Conservation (phyloP, 371 early-diverging fungal species). For the Haplosporangium sp. region DNA sequence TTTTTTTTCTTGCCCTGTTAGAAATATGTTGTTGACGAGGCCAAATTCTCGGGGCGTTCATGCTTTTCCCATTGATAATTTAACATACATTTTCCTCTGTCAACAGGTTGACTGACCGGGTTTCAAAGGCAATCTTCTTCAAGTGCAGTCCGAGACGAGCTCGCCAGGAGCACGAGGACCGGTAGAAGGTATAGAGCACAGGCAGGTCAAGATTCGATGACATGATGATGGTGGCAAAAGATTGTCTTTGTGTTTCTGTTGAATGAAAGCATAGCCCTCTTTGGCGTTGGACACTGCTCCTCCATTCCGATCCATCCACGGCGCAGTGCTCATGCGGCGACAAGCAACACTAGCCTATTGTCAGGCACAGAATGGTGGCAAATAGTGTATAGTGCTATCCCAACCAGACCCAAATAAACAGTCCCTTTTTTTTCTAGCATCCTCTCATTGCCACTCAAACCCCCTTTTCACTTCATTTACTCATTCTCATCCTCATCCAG, state of each 20-base stretch:
- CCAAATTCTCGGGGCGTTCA: too few relatives aligned
- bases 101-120: constrained; percentile 70
- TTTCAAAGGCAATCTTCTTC: constrained; percentile 79
- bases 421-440: too few relatives aligned
- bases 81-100: constrained; percentile 72
- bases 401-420: too few relatives aligned
- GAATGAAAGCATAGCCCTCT: too few relatives aligned
- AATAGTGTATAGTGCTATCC: too few relatives aligned
- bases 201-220: constrained; percentile 30
- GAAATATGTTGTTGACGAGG: background rate
- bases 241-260: too few relatives aligned
- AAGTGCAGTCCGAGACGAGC: constrained; percentile 77
- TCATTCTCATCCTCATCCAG: background rate
- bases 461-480: background rate
- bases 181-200: constrained; percentile 78
- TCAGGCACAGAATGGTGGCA: too few relatives aligned
- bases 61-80: background rate
- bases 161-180: constrained; percentile 81
- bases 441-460: background rate
- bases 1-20: background rate
- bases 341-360: too few relatives aligned
- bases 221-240: too few relatives aligned
- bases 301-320: too few relatives aligned
- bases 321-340: too few relatives aligned
- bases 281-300: too few relatives aligned